Percentiles rank a stretch among this genome's conserved stretches.
phyloP scores from a whole-genome alignment of 179 eudicot genomes.

The Vitellaria paradoxa region DNA sequence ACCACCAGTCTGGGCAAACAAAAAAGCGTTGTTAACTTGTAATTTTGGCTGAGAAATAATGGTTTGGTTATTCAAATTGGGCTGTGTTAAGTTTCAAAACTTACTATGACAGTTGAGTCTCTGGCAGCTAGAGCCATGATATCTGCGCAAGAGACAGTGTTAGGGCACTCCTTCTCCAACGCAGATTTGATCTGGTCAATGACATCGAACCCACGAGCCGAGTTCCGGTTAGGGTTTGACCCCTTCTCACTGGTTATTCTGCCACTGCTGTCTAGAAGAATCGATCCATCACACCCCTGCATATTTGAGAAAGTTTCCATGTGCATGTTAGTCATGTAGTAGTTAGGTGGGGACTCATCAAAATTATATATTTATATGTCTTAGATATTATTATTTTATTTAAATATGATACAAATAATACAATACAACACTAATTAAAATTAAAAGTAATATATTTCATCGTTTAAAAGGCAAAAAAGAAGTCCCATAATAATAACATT shows the following conservation, averaged over 20 bases:
- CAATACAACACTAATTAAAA: too few relatives aligned
- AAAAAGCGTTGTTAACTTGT: not conserved
- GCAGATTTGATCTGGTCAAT: constrained; percentile 75
- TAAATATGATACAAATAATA: too few relatives aligned
- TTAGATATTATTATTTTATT: too few relatives aligned
- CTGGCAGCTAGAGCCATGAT: constrained; percentile 69
- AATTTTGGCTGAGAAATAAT: not conserved
- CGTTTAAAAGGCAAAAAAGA: too few relatives aligned
- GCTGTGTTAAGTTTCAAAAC: not conserved
- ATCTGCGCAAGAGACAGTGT: constrained; percentile 93
- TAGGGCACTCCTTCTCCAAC: constrained; percentile 78
- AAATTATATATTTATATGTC: too few relatives aligned
- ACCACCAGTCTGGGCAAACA: constrained; percentile 60
- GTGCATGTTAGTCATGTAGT: too few relatives aligned
- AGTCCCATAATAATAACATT: too few relatives aligned
- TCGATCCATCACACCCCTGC: constrained; percentile 95
- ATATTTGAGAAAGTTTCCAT: not conserved
- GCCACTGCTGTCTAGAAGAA: constrained; percentile 67
- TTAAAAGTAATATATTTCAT: too few relatives aligned
- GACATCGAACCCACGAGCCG: constrained; percentile 85
- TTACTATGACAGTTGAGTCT: constrained; percentile 73
- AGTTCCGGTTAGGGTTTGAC: constrained; percentile 65
- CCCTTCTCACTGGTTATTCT: constrained; percentile 66
- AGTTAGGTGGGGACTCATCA: too few relatives aligned
- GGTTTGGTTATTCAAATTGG: not conserved